Conservation (phyloP, 2,329 filamentous ascomycete species). For the Beauveria brongniartii region DNA sequence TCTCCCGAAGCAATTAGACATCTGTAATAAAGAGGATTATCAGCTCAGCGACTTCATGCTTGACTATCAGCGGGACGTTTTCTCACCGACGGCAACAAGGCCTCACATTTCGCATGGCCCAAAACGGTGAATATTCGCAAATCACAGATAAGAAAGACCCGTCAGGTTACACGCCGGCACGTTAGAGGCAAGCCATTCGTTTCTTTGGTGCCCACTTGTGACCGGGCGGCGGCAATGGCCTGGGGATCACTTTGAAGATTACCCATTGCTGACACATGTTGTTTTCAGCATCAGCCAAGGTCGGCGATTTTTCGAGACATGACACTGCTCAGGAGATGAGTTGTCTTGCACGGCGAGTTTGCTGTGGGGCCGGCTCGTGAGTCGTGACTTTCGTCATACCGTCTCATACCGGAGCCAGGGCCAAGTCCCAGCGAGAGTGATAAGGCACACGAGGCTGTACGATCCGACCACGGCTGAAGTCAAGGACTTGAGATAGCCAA, state of each 20-base stretch:
- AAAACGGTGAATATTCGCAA: neutral
- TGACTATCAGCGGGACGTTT: neutral
- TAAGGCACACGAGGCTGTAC: neutral
- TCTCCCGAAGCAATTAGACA: neutral
- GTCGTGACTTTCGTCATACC: neutral
- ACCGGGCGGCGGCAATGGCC: neutral
- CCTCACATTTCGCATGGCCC: neutral
- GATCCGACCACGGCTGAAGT: neutral
- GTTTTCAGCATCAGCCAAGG: no score
- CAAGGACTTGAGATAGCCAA: neutral
- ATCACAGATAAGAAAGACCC: neutral
- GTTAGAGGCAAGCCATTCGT: neutral
- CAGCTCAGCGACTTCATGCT: neutral
- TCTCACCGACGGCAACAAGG: conserved; percentile 1
- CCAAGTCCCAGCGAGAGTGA: neutral
- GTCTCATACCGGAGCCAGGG: neutral
- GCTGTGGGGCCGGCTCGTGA: neutral
- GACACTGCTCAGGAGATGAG: no score
- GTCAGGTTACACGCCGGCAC: neutral
- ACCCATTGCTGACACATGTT: no score
- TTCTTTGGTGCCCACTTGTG: conserved; percentile 4
- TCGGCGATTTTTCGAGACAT: no score
- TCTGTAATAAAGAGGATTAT: neutral
- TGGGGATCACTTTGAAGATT: no score
- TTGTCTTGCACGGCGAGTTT: neutral